Percentiles rank a stretch among this genome's conserved stretches.
These are phyloP conservation scores for Phytophthora macrochlamydospora DNA, from an alignment of 352 stramenopile species.

Conservation along the genomic window DNA sequence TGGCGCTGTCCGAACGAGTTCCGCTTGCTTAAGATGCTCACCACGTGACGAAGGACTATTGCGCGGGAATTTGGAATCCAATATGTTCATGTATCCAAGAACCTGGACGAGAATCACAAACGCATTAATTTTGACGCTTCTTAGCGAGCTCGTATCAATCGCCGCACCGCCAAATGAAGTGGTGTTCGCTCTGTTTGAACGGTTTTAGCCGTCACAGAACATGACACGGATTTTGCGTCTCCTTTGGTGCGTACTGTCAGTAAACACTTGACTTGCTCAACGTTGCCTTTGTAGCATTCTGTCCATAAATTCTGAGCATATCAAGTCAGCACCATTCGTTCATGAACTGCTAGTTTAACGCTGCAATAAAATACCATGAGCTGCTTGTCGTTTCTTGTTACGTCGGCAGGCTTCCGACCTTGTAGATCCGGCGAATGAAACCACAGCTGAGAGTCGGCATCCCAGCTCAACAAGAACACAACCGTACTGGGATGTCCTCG, in stretches of 20 bases:
- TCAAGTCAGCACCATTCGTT: too few species aligned
- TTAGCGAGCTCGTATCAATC: too few species aligned
- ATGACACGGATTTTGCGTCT: not conserved
- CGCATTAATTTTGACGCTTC: too few species aligned
- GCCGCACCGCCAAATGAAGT: constrained; percentile 55
- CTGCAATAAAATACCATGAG: constrained; percentile 29
- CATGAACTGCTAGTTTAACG: too few species aligned
- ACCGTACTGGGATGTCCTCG: constrained; percentile 36
- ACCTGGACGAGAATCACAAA: constrained; percentile 16
- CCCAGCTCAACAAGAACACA: constrained; percentile 53
- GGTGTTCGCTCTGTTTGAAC: constrained; percentile 36
- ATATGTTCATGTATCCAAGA: constrained; percentile 37
- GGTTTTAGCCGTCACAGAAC: constrained; percentile 38
- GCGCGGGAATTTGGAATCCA: constrained; percentile 9
- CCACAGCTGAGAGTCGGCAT: constrained; percentile 45
- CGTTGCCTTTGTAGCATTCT: constrained; percentile 40
- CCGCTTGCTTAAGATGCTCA: constrained; percentile 12
- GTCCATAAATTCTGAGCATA: constrained; percentile 44
- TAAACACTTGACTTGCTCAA: constrained; percentile 29
- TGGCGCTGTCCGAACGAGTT: constrained; percentile 10
- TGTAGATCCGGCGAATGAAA: constrained; percentile 31
- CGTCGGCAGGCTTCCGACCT: constrained; percentile 41
- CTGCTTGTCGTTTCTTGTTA: constrained; percentile 37
- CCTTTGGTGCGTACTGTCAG: constrained; percentile 17
- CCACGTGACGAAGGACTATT: not conserved